Conservation (phyloP, 192 early-diverging fungal species). For the Thamnidium elegans region DNA sequence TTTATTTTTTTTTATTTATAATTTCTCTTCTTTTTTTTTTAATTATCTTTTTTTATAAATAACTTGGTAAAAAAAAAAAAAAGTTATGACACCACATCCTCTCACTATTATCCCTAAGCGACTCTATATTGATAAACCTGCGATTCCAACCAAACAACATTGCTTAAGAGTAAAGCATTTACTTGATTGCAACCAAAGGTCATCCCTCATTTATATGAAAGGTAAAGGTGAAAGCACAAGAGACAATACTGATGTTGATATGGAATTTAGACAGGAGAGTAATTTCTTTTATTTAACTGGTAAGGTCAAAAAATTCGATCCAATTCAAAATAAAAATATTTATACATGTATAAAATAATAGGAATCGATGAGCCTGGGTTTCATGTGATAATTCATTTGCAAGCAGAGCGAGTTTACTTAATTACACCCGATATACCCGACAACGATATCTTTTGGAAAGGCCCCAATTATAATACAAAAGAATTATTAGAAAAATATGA, state of each 20-base stretch:
- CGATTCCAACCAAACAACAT: slow-evolving; percentile 32
- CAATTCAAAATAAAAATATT: slow-evolving; percentile 3
- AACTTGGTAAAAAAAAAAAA: neutral
- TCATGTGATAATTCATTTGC: slow-evolving; percentile 69
- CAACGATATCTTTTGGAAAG: slow-evolving; percentile 82
- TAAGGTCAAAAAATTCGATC: slow-evolving; percentile 42
- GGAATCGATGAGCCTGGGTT: slow-evolving; percentile 75
- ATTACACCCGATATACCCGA: slow-evolving; percentile 66
- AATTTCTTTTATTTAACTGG: slow-evolving; percentile 88
- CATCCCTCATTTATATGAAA: slow-evolving; percentile 33
- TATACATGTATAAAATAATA: neutral
- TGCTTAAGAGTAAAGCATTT: slow-evolving; percentile 33
- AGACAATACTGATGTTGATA: slow-evolving; percentile 53
- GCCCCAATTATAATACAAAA: slow-evolving; percentile 55
- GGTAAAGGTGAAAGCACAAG: slow-evolving; percentile 59
- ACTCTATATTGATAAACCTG: neutral
- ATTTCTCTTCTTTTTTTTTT: neutral
- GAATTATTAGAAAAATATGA: slow-evolving; percentile 60
- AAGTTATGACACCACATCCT: slow-evolving; percentile 23
- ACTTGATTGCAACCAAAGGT: slow-evolving; percentile 5
- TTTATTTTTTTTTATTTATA: neutral
- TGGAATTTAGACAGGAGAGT: slow-evolving; percentile 80
- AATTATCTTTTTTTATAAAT: neutral
- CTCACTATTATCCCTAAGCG: neutral
- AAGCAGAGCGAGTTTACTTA: slow-evolving; percentile 59